Conservation (phyloP, 371 early-diverging fungal species). For the Phascolomyces articulosus region DNA sequence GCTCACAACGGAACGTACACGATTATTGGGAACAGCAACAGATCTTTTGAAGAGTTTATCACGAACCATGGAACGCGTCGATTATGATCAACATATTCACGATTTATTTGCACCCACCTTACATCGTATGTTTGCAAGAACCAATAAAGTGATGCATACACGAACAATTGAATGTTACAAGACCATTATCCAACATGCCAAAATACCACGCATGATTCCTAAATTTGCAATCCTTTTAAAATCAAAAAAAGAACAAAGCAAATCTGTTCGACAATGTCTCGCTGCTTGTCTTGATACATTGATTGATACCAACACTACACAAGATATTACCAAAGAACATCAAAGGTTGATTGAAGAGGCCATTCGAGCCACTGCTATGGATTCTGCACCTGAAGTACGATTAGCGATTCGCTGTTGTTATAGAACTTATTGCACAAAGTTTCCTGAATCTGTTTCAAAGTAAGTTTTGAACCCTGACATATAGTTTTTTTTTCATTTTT, state of each 20-base stretch:
- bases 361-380: conserved; percentile 48
- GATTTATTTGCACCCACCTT: conserved; percentile 49
- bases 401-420: conserved; percentile 42
- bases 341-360: conserved; percentile 41
- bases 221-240: conserved; percentile 33
- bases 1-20: conserved; percentile 59
- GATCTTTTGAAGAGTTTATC: conserved; percentile 52
- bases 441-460: conserved; percentile 38
- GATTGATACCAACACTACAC: conserved; percentile 41
- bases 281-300: conserved; percentile 44
- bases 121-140: conserved; percentile 54
- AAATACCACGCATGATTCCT: conserved; percentile 38
- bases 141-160: conserved; percentile 57
- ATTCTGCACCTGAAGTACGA: conserved; percentile 57
- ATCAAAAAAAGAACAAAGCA: conserved; percentile 35
- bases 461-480: neutral
- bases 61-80: conserved; percentile 43
- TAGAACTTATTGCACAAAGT: conserved; percentile 41
- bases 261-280: conserved; percentile 39
- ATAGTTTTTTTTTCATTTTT: too few relatives aligned
- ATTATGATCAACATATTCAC: conserved; percentile 40
- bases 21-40: conserved; percentile 54
- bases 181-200: conserved; percentile 40
- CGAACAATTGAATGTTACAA: conserved; percentile 45
- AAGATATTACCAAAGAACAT: conserved; percentile 38